Base-by-base conservation (phyloP, 1,284 basidiomycete genomes). In the Leccinum fuscescens region DNA sequence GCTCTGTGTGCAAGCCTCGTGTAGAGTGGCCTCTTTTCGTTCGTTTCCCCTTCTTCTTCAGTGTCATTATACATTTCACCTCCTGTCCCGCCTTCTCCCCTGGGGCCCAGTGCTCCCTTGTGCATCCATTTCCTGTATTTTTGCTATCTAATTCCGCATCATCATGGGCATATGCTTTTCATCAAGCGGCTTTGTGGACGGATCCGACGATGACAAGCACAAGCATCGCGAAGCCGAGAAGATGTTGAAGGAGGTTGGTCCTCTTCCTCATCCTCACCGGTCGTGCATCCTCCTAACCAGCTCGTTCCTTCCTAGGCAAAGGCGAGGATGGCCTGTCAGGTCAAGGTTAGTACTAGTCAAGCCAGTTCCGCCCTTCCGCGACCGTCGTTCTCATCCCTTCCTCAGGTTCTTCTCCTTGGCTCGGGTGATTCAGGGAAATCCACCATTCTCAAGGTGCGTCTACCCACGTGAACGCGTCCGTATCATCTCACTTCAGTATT, bases 351-450 rank as follows among this genome's bases (percentile, higher is more conserved):
- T 58, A 15, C 49, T 55, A 1, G n/a, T 20, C 29, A 57, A 35
- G 42, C 17, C 15, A 4, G 4, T 53, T 12, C 4, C 31, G 12
- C 4, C 9, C 14, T 31, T 20, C 15, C 4, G 53, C 5, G 9
- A 12, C 0, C 42, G 9, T 20, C 52, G 24, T 60, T 57, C 39
- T 37, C 67, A 56, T 66, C 58, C 62, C 56, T 24, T 29, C 29
- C 39, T 20, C 64, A 90, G 89, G 89, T 92, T n/a, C 80, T 97
- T 57, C 81, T 98, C 24, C 82, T 97, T 31, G 95, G 95, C 39
- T 95, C 95, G 49, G 95, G 95, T 39, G 95, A 96, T 72, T 93
- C 90, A 33, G 95, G 95, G 50, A 98, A 98, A 77, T 94, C 92
- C 11, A 97, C 95, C 4, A 82, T 95, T 66, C 83, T 95, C 72